These are phyloP conservation scores for Lobosporangium transversale DNA, from an alignment of 192 early-diverging fungal species.

Conservation along the genomic window DNA sequence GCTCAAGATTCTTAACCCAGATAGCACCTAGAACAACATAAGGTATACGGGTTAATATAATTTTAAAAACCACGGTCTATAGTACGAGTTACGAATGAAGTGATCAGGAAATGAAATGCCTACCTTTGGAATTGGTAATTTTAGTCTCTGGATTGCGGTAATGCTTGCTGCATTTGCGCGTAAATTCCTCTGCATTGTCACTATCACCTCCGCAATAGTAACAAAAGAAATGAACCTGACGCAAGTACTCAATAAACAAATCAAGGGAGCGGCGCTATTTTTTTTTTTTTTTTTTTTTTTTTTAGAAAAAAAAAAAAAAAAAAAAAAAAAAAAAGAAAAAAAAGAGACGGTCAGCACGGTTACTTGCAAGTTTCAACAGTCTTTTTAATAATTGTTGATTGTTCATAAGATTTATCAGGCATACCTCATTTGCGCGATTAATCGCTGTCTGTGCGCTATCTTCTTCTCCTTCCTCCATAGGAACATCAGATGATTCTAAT, in stretches of 20 bases:
- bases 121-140: constrained; percentile 30
- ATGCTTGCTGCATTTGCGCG: constrained; percentile 72
- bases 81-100: too few relatives aligned
- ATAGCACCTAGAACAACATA: constrained; percentile 38
- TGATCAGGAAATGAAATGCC: background rate
- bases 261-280: constrained; percentile 70
- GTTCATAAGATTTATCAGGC: too few relatives aligned
- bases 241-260: constrained; percentile 84
- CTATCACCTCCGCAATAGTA: constrained; percentile 93
- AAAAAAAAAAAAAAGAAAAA: background rate
- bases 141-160: constrained; percentile 41
- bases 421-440: constrained; percentile 23
- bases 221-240: constrained; percentile 92
- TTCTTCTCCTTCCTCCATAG: constrained; percentile 36
- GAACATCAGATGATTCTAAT: constrained; percentile 7
- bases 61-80: too few relatives aligned
- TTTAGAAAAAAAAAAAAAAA: background rate
- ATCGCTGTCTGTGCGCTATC: constrained; percentile 14
- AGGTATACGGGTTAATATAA: background rate
- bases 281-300: too few relatives aligned
- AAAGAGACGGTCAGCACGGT: background rate
- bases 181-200: constrained; percentile 86
- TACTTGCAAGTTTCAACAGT: too few relatives aligned
- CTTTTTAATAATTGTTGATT: too few relatives aligned
- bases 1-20: constrained; percentile 67